Base-by-base conservation (phyloP, 441 rosid species). In the Brassica balearica region DNA sequence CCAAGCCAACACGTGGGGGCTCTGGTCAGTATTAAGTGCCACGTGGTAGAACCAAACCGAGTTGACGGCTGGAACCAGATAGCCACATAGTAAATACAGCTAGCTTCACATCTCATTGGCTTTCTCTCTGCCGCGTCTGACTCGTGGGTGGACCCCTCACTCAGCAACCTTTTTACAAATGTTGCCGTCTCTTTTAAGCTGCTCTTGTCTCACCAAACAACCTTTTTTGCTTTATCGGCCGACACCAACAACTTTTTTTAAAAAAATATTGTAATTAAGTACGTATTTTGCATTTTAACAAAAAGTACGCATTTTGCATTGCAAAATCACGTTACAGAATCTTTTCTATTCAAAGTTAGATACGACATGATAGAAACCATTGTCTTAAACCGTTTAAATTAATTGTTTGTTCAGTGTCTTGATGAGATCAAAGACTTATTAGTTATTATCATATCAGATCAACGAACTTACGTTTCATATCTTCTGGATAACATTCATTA, bases 1-100 rank as follows among this genome's bases (percentile, higher is more conserved):
- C 14, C 59, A 77, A 25, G 34, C 9, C 60, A 55, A 36, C 68
- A 76, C 74, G 70, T 76, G 65, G 51, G 65, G 8, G 11, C 38
- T 59, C 29, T 59, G 15, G 36, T 46, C 19, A 61, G 69, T 48
- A 48, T 1, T 60, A 32, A 61, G 56, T 48, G 80, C 55, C 59
- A 71, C 61, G 72, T 77, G 71, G 36, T 71, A 38, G 27, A 71
- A 77, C 67, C 67, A 56, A 71, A 70, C 71, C 58, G 29, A 23
- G 80, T 70, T 55, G 75, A 58, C 67, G 76, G 76, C 76, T 77
- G 81, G 76, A 77, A 77, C 76, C 72, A 77, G 76, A 56, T 1
- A 58, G 58, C 38, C 55, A 71, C 66, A 43, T 77, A 64, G 29
- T 34, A 53, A 2, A 70, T 64, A 55, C 81, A 65, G 68, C 81